Percentiles rank a stretch among this genome's conserved stretches.
Evolutionary conservation across 139 green algal species (phyloP).

Genomic region (Tetratostichococcus sp.): DNA sequence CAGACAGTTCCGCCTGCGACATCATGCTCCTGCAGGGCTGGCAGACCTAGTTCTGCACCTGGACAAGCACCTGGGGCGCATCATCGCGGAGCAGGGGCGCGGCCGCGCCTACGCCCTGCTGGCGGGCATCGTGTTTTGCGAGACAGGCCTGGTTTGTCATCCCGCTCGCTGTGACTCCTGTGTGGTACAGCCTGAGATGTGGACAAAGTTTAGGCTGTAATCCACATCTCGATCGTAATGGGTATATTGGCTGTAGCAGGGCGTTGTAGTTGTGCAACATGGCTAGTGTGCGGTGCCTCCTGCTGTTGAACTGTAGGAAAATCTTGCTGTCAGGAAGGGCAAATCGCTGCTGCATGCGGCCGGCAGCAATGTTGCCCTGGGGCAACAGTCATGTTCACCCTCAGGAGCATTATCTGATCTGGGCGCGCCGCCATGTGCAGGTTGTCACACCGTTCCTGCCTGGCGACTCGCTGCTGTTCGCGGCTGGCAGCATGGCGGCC

Average conservation of each 20-base stretch:
- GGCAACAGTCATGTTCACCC: no score
- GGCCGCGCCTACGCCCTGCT: conserved; percentile 74
- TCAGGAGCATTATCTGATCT: no score
- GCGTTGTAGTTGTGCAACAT: no score
- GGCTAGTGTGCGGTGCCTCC: no score
- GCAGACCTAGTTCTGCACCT: conserved; percentile 77
- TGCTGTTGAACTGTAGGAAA: no score
- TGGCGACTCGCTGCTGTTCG: conserved; percentile 89
- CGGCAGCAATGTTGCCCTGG: background rate
- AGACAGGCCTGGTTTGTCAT: conserved; percentile 31
- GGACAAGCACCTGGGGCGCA: conserved; percentile 69
- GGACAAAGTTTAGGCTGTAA: no score
- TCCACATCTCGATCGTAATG: no score
- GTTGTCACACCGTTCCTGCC: conserved; percentile 89
- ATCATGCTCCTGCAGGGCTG: conserved; percentile 25
- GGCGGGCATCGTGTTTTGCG: conserved; percentile 67
- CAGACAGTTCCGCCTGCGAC: background rate
- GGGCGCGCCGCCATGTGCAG: background rate
- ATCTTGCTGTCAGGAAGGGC: no score
- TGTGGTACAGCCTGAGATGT: no score
- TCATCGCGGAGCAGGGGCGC: conserved; percentile 63
- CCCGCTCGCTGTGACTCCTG: no score
- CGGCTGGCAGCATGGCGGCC: conserved; percentile 80
- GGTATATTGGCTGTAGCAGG: no score
- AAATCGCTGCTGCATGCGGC: no score